A percentile compares a stretch with the other conserved stretches of the same genome.
Conservation (phyloP, 345 rosid species). For the Orychophragmus violaceus region DNA sequence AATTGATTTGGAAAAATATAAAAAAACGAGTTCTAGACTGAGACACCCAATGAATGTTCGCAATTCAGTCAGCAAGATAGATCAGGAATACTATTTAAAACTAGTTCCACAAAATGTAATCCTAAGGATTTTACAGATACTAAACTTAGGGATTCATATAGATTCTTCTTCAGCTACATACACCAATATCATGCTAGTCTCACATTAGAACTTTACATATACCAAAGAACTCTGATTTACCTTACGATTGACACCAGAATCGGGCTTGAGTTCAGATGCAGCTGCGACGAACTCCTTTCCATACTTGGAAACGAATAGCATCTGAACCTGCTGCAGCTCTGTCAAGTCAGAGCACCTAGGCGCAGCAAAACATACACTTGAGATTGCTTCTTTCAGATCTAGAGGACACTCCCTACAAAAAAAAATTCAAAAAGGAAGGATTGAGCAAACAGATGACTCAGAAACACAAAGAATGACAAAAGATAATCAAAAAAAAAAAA, state of each 20-base stretch:
- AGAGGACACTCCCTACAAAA: constrained; percentile 88
- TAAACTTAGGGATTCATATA: neutral
- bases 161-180: too few relatives aligned
- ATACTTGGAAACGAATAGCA: constrained; percentile 71
- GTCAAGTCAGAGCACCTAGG: constrained; percentile 95
- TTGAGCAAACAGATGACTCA: neutral
- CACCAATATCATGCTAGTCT: neutral
- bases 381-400: constrained; percentile 92
- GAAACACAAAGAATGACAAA: neutral
- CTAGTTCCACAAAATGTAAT: too few relatives aligned
- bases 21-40: too few relatives aligned
- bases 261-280: constrained; percentile 89
- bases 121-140: too few relatives aligned
- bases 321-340: constrained; percentile 88
- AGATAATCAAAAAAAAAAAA: neutral
- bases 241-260: constrained; percentile 98
- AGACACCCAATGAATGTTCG: too few relatives aligned
- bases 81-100: neutral
- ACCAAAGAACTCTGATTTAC: too few relatives aligned
- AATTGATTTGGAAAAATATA: neutral
- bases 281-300: constrained; percentile 90
- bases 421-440: neutral
- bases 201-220: too few relatives aligned
- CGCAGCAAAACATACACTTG: constrained; percentile 92
- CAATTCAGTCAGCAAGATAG: neutral